Conservation (phyloP, 1,284 basidiomycete species). For the Austroboletus novae-zelandiae region DNA sequence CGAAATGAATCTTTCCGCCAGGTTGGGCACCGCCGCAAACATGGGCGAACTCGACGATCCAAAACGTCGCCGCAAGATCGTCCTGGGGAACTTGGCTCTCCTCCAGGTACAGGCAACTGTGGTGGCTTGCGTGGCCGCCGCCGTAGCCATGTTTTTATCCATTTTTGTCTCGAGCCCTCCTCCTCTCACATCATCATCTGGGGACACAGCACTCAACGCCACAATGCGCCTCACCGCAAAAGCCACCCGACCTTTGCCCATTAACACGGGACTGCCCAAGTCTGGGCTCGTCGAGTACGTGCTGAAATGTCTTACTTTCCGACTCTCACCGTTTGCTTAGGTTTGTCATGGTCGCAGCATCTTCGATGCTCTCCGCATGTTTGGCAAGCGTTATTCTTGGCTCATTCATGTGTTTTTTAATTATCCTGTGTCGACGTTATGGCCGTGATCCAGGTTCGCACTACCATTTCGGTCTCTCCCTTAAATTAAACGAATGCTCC, state of each 20-base stretch:
- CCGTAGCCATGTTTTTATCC: slow-evolving; percentile 76
- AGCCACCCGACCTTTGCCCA: slow-evolving; percentile 30
- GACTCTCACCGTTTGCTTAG: slow-evolving; percentile 36
- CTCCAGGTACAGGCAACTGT: slow-evolving; percentile 93
- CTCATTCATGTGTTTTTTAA: slow-evolving; percentile 88
- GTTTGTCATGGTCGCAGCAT: slow-evolving; percentile 83
- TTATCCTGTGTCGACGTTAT: slow-evolving; percentile 75
- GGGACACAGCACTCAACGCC: slow-evolving; percentile 8
- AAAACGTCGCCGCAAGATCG: slow-evolving; percentile 60
- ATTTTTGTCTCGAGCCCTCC: slow-evolving; percentile 49
- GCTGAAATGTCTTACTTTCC: neutral
- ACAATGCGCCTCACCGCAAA: slow-evolving; percentile 20
- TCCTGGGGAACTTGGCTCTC: slow-evolving; percentile 82
- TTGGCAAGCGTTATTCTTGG: slow-evolving; percentile 81
- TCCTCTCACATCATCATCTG: slow-evolving; percentile 8
- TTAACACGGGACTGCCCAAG: slow-evolving; percentile 32
- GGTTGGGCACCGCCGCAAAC: slow-evolving; percentile 76
- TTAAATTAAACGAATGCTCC: neutral
- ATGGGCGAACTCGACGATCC: slow-evolving; percentile 87
- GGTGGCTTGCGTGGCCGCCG: slow-evolving; percentile 85
- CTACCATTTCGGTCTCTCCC: neutral
- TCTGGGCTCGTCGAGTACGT: slow-evolving; percentile 56
- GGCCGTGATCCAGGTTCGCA: slow-evolving; percentile 80
- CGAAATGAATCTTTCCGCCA: slow-evolving; percentile 88
- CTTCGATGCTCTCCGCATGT: slow-evolving; percentile 86